Conservation (phyloP, 1,284 basidiomycete genomes). For the Sporisorium iseilematis-ciliati region DNA sequence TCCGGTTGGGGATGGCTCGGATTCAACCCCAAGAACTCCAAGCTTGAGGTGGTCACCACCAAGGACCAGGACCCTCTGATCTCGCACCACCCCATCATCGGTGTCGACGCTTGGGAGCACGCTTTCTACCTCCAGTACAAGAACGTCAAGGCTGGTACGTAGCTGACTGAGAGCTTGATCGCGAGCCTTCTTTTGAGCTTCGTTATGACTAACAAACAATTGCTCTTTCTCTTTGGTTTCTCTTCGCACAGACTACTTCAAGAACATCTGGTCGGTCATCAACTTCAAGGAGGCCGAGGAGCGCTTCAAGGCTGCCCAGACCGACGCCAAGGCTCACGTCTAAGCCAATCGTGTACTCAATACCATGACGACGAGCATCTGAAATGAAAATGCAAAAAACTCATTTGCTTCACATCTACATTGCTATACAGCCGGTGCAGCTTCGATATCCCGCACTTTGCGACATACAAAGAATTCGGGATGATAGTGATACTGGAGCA, state of each 20-base stretch:
- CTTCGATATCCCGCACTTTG: conserved; percentile 56
- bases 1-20: conserved; percentile 97
- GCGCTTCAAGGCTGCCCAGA: conserved; percentile 64
- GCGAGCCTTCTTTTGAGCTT: neutral
- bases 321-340: conserved; percentile 52
- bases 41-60: conserved; percentile 84
- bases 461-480: conserved; percentile 70
- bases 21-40: conserved; percentile 71
- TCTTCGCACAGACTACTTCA: conserved; percentile 61
- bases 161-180: too few species aligned
- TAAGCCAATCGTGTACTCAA: conserved; percentile 26
- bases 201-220: neutral
- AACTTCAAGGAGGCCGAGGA: conserved; percentile 70
- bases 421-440: conserved; percentile 51
- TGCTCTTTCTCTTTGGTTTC: neutral
- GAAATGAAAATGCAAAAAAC: conserved; percentile 15
- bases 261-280: conserved; percentile 69
- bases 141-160: conserved; percentile 56
- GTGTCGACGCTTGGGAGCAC: conserved; percentile 97
- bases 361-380: conserved; percentile 14
- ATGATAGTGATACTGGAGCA: conserved; percentile 91
- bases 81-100: conserved; percentile 87
- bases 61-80: conserved; percentile 96
- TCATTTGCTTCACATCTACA: neutral
- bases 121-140: conserved; percentile 71